Percentiles rank a stretch among this genome's conserved stretches.
Conservation (phyloP, 1,139 yeast genomes). For the Yamadazyma atlantica region DNA sequence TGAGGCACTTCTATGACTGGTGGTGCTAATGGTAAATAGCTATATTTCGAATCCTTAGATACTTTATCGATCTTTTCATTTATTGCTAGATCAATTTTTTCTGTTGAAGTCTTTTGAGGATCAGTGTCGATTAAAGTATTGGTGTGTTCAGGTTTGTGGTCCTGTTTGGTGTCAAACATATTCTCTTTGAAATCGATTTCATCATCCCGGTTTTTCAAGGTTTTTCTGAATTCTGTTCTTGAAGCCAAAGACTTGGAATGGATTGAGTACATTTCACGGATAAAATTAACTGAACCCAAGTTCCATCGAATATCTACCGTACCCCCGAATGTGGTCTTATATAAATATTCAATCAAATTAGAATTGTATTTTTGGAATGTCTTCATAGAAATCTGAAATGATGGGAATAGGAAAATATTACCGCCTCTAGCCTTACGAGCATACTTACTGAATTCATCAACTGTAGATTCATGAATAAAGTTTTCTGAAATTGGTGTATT, state of each 20-base stretch:
- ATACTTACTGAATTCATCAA: slow-evolving; percentile 54
- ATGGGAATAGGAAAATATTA: slow-evolving; percentile 74
- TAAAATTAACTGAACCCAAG: slow-evolving; percentile 85
- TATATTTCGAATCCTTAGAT: slow-evolving; percentile 57
- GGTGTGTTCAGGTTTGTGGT: slow-evolving; percentile 9
- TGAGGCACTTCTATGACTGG: slow-evolving; percentile 90
- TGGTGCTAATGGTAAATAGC: slow-evolving; percentile 65
- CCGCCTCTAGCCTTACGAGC: slow-evolving; percentile 76
- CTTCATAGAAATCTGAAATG: slow-evolving; percentile 71
- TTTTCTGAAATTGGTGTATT: slow-evolving; percentile 46
- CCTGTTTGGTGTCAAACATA: slow-evolving; percentile 16
- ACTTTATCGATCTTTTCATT: slow-evolving; percentile 64
- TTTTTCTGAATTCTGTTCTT: slow-evolving; percentile 30
- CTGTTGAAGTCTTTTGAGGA: slow-evolving; percentile 29
- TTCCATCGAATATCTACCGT: slow-evolving; percentile 93
- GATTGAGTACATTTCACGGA: slow-evolving; percentile 79
- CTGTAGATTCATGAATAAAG: slow-evolving; percentile 42
- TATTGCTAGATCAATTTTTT: slow-evolving; percentile 44
- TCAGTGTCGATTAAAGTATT: slow-evolving; percentile 17
- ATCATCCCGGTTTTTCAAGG: slow-evolving; percentile 7
- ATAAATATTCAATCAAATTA: slow-evolving; percentile 61
- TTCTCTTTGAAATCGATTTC: slow-evolving; percentile 18
- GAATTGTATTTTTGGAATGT: slow-evolving; percentile 58
- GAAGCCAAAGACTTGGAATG: slow-evolving; percentile 51
- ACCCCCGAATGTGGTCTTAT: slow-evolving; percentile 77